Evolutionary conservation across 2,329 filamentous ascomycete genomes (phyloP), one percentile per base, ranked within the genome.

Genomic region (Claviceps sp.): DNA sequence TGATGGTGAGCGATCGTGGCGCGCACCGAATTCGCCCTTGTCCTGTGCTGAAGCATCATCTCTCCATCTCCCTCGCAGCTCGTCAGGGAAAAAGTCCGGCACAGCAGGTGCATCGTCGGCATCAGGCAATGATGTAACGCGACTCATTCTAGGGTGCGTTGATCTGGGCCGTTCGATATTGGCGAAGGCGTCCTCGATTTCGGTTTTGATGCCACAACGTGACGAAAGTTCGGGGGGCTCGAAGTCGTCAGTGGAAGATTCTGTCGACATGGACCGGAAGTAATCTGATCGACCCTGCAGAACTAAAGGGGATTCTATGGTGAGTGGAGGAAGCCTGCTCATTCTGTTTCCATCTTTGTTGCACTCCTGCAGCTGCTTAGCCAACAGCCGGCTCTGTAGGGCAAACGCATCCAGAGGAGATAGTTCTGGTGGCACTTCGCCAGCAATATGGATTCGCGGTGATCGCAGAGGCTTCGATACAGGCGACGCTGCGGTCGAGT

Each of bases 321-420:
- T 88, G 54, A 90, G 73, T 6, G 89, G 88, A 3, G 90, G 88
- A 44, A 97, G 72, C 43, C 91, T 80, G 69, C 90, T 96, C 69
- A 96, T 79, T 53, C 90, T 81, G 57, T 83, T 81, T 48, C 87
- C 89, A 56, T 79, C 78, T 62, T 79, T 82, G 62, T 81, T 78
- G 57, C 80, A 84, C 59, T 93, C 84, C 66, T 95, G 85, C 55
- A 98, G 80, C 68, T 95, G 86, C 69, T 82, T 86, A 41, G 89
- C 89, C 50, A 98, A 78, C 60, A 94, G 72, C 53, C 91, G 84
- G 60, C 90, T 94, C 64, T 97, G 91, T 56, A 91, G 77, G 22
- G 91, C 91, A 65, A 98, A 94, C 47, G 91, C 91, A 75, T 98
- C 93, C 57, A 98, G 78, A 11, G 93, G 93, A 7, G 93, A 97